These are phyloP conservation scores for Auriscalpium microsporum DNA, from an alignment of 768 basidiomycete genomes.

Conservation along the genomic window DNA sequence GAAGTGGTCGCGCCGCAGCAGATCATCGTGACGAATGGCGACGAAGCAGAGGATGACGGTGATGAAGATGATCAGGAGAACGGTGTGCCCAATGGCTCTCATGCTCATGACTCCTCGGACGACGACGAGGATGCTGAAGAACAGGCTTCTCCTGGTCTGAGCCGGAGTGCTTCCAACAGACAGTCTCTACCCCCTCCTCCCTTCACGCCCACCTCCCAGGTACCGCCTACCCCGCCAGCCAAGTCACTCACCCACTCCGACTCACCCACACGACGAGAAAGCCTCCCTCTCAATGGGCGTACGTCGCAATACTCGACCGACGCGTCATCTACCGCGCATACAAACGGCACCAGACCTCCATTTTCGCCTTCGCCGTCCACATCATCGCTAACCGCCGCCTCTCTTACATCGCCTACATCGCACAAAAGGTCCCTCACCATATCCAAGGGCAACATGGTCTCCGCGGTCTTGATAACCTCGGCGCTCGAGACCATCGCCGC, in stretches of 20 bases:
- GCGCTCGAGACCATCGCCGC: conserved; percentile 80
- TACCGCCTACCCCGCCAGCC: conserved; percentile 8
- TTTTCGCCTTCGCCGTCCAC: conserved; percentile 13
- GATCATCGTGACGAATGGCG: too few relatives aligned
- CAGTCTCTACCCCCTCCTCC: conserved; percentile 5
- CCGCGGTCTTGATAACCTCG: conserved; percentile 71
- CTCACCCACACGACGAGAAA: conserved; percentile 2
- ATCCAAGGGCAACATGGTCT: conserved; percentile 62
- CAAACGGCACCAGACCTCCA: conserved; percentile 2
- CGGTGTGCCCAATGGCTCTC: neutral
- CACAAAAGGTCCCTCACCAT: conserved; percentile 30
- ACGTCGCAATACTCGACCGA: neutral
- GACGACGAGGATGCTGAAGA: neutral
- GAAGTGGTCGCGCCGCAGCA: too few relatives aligned
- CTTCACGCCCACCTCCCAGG: neutral
- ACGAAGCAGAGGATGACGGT: too few relatives aligned
- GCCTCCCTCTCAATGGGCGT: neutral
- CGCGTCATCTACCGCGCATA: neutral
- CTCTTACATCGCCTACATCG: conserved; percentile 11
- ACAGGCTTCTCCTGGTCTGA: neutral
- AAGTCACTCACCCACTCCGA: neutral
- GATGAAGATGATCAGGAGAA: too few relatives aligned
- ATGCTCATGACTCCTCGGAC: neutral
- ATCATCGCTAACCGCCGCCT: conserved; percentile 8
- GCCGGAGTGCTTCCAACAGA: neutral